Percentiles rank a stretch among this genome's conserved stretches.
Evolutionary conservation across 106 monocot species (phyloP).

Genomic region (Chionographis japonica): DNA sequence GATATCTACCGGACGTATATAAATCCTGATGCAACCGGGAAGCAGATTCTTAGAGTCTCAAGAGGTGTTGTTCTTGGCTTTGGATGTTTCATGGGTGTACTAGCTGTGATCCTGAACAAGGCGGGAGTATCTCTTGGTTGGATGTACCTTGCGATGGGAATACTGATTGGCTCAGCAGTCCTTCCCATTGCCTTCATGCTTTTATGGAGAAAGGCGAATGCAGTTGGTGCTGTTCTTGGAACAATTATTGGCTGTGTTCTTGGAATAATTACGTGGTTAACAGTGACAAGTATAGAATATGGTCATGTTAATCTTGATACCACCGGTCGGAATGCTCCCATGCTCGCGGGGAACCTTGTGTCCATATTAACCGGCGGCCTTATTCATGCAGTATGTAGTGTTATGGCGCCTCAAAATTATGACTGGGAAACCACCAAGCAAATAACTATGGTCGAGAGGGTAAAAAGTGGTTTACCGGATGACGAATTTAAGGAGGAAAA

Average conservation of each 20-base stretch:
- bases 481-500: constrained; percentile 94
- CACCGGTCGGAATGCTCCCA: constrained; percentile 90
- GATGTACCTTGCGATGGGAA: constrained; percentile 99
- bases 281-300: constrained; percentile 71
- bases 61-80: constrained; percentile 64
- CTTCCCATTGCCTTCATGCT: constrained; percentile 91
- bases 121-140: constrained; percentile 91
- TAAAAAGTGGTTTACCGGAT: constrained; percentile 35
- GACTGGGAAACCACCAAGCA: constrained; percentile 81
- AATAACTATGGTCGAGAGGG: constrained; percentile 79
- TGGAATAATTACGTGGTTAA: constrained; percentile 74
- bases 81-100: constrained; percentile 91
- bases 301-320: constrained; percentile 78
- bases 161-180: constrained; percentile 88
- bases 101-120: constrained; percentile 81
- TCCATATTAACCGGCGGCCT: constrained; percentile 75
- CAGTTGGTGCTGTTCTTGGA: constrained; percentile 71
- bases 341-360: constrained; percentile 96
- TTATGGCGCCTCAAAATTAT: constrained; percentile 73
- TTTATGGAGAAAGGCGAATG: constrained; percentile 89
- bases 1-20: constrained; percentile 94
- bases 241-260: constrained; percentile 61
- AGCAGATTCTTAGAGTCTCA: constrained; percentile 87
- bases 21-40: constrained; percentile 89
- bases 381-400: constrained; percentile 67